phyloP scores from a whole-genome alignment of 257 asterid genomes.

The Solanum acaule region DNA sequence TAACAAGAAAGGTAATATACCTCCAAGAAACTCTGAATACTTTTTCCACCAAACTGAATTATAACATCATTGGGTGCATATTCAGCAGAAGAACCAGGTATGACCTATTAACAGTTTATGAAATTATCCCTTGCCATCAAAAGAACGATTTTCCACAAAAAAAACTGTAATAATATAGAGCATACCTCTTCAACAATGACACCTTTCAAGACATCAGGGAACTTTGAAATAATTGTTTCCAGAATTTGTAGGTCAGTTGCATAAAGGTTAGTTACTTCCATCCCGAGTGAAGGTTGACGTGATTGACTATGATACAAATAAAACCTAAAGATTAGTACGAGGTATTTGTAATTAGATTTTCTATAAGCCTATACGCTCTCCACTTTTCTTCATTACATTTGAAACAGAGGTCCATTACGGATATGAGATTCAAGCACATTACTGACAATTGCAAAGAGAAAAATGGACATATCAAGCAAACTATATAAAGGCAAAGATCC shows the following conservation, averaged over 20 bases:
- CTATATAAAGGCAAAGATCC: too few species aligned
- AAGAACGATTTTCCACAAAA: too few species aligned
- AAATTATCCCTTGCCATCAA: too few species aligned
- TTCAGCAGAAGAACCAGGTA: not conserved
- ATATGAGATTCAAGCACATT: too few species aligned
- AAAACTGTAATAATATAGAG: not conserved
- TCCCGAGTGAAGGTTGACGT: not conserved
- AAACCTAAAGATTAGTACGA: not conserved
- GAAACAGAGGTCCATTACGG: not conserved
- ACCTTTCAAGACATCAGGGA: not conserved
- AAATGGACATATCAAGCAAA: too few species aligned
- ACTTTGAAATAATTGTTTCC: not conserved
- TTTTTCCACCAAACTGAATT: not conserved
- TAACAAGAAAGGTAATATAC: not conserved
- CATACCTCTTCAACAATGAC: not conserved
- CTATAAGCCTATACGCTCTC: not conserved
- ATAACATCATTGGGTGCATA: not conserved
- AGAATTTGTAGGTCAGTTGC: fast-evolving
- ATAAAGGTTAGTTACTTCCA: not conserved
- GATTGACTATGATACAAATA: not conserved
- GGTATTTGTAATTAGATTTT: not conserved
- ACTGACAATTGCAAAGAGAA: too few species aligned
- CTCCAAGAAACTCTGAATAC: not conserved
- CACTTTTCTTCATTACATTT: not conserved
- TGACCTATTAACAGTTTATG: not conserved